A percentile compares a stretch with the other conserved stretches of the same genome.
phyloP scores from a whole-genome alignment of 2,329 filamentous ascomycete species.

The Microcera coccophila region DNA sequence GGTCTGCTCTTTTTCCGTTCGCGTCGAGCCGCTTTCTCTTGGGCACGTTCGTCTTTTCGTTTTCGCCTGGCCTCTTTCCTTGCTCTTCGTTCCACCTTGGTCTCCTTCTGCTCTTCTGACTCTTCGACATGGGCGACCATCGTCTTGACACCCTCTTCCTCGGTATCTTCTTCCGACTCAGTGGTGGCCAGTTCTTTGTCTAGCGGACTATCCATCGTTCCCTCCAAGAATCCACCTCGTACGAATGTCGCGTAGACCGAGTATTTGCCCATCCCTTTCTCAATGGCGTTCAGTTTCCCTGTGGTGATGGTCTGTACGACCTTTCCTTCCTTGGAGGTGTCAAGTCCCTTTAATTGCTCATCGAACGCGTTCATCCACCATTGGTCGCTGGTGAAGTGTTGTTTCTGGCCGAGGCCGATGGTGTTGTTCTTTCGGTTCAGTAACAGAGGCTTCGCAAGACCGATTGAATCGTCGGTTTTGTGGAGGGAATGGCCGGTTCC shows the following conservation, averaged over 20 bases:
- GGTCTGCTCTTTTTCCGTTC: constrained; percentile 22
- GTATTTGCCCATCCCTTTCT: constrained; percentile 52
- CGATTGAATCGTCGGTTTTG: constrained; percentile 64
- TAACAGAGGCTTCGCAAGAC: constrained; percentile 78
- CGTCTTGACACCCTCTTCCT: constrained; percentile 29
- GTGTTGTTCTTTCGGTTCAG: constrained; percentile 78
- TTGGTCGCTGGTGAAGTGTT: constrained; percentile 67
- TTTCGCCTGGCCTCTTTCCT: constrained; percentile 33
- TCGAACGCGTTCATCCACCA: constrained; percentile 98
- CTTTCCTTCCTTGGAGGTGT: constrained; percentile 55
- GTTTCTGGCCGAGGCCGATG: constrained; percentile 75
- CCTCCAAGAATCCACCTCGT: constrained; percentile 69
- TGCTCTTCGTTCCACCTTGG: constrained; percentile 41
- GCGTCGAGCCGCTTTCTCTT: constrained; percentile 20
- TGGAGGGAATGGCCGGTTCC: constrained; percentile 87
- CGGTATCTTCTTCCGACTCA: constrained; percentile 24
- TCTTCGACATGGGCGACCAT: constrained; percentile 20
- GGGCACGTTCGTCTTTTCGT: constrained; percentile 26
- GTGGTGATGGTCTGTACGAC: constrained; percentile 54
- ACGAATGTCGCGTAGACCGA: constrained; percentile 83
- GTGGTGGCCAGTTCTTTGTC: constrained; percentile 25
- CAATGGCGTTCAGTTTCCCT: constrained; percentile 54
- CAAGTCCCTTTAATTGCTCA: constrained; percentile 77
- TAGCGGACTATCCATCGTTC: constrained; percentile 52
- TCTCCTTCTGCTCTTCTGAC: constrained; percentile 31